Conservation (phyloP, 176 grass and related monocot genomes). For the Alloteropsis semialata region DNA sequence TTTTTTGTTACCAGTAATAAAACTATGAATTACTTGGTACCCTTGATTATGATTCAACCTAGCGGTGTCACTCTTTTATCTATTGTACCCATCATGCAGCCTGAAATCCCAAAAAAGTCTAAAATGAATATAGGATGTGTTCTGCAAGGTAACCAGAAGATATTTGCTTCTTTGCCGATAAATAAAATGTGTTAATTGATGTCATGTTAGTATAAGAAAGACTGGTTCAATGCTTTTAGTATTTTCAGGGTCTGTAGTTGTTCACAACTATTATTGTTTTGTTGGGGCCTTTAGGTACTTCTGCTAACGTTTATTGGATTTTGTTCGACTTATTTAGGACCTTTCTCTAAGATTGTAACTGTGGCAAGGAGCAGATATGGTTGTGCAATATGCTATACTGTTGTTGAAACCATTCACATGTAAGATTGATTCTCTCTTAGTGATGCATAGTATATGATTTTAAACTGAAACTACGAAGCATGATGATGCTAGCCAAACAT, state of each 20-base stretch:
- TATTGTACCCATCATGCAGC: not conserved
- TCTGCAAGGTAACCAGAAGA: not conserved
- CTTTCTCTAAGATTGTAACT: conserved; percentile 87
- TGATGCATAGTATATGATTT: too few relatives aligned
- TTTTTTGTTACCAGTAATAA: conserved; percentile 1
- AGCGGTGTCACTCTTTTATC: not conserved
- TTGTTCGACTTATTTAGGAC: conserved; percentile 44
- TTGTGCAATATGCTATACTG: conserved; percentile 71
- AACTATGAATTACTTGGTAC: not conserved
- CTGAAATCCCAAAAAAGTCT: not conserved
- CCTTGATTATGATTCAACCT: conserved; percentile 5
- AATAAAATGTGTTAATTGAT: not conserved
- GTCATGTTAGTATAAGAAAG: not conserved
- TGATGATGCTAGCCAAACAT: too few relatives aligned
- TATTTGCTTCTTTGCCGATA: not conserved
- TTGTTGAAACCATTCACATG: conserved; percentile 96
- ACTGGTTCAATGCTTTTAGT: not conserved
- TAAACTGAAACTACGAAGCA: too few relatives aligned
- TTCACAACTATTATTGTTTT: not conserved
- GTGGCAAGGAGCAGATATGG: conserved; percentile 81
- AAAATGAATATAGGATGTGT: too few relatives aligned
- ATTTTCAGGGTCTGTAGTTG: too few relatives aligned
- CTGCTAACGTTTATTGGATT: not conserved
- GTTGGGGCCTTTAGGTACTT: not conserved
- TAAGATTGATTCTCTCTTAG: too few relatives aligned